Evolutionary conservation across 768 basidiomycete species (phyloP), one percentile per base, ranked within the genome.

Genomic region (Agaricus sinodeliciosus): DNA sequence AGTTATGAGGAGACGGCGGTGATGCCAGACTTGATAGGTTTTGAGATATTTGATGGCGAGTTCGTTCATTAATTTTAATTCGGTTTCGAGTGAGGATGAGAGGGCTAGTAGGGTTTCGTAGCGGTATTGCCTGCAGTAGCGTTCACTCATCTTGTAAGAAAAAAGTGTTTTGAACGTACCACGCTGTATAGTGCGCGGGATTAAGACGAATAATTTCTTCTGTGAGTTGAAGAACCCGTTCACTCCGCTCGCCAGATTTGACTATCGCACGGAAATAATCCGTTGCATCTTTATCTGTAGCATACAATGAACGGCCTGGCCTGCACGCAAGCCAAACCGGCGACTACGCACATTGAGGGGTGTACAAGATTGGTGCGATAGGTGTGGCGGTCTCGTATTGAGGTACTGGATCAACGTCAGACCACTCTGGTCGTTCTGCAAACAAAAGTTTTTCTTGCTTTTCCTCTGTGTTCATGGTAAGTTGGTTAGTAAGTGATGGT

Each of bases 11-110:
- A 92, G 80, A 3, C 87, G 82, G 40, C 90, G 84, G 63, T 93
- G 90, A 69, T 88, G 94, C 96, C 96, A 98, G 22, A 98, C 94
- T 72, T 99, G 96, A 68, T 98, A 98, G 9, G 87, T 93, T 72
- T 98, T 99, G 63, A 97, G 77, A 67, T 85, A 85, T 58, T 77
- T 76, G 58, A 85, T 77, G 18, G 93, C 89, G 49, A 97, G 78
- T 58, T 84, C 84, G 70, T 96, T 90, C 84, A 96, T 94, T 31
- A 95, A 74, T 48, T 68, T 69, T 1, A 97, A 75, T 70, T 99
- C 95, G 3, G 67, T 73, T n/a, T 83, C 77, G 54, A 98, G 75
- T 25, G 88, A 76, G 3, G 80, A 69, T 8, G 84, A 66, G 55
- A 90, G 67, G 3, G 80, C 78, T 2, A 94, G 60, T 2, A 97